Evolutionary conservation across 768 basidiomycete genomes (phyloP).

Genomic region (Hericium erinaceus): DNA sequence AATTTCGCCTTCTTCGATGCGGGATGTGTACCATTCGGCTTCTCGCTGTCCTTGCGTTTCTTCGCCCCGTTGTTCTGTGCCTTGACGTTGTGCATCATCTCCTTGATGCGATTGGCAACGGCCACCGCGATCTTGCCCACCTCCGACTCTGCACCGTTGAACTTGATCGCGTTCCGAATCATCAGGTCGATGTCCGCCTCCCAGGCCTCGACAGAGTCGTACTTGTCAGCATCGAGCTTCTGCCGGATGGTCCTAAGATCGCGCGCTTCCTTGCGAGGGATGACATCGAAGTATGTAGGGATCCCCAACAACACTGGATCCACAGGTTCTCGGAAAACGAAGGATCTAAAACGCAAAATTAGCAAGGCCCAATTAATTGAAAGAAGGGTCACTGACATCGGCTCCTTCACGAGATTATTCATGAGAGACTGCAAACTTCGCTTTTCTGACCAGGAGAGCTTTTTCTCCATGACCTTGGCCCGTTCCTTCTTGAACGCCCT

Average conservation of each 20-base stretch:
- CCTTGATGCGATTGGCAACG: slow-evolving; percentile 43
- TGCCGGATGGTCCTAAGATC: slow-evolving; percentile 76
- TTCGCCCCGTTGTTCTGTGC: slow-evolving; percentile 31
- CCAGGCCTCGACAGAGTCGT: slow-evolving; percentile 67
- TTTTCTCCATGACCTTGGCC: slow-evolving; percentile 64
- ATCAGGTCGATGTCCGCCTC: slow-evolving; percentile 84
- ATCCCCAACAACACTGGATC: slow-evolving; percentile 78
- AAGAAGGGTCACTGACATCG: slow-evolving; percentile 36
- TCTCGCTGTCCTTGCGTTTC: slow-evolving; percentile 72
- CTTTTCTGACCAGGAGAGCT: slow-evolving; percentile 73
- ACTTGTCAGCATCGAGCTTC: slow-evolving; percentile 77
- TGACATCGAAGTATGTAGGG: slow-evolving; percentile 82
- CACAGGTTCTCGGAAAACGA: slow-evolving; percentile 78
- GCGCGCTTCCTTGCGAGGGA: slow-evolving; percentile 77
- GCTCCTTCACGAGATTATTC: slow-evolving; percentile 59
- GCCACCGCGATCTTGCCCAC: slow-evolving; percentile 56
- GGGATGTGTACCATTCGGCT: slow-evolving; percentile 44
- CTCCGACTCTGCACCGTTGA: slow-evolving; percentile 78
- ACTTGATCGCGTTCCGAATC: slow-evolving; percentile 79
- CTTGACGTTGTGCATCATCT: slow-evolving; percentile 31
- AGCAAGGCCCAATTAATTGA: neutral
- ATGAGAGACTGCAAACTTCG: slow-evolving; percentile 64
- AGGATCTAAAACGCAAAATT: slow-evolving; percentile 38
- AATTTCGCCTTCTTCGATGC: slow-evolving; percentile 59
- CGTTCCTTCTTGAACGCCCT: slow-evolving; percentile 78